Evolutionary conservation across 768 basidiomycete species (phyloP).

Genomic region (Kwoniella heveanensis): DNA sequence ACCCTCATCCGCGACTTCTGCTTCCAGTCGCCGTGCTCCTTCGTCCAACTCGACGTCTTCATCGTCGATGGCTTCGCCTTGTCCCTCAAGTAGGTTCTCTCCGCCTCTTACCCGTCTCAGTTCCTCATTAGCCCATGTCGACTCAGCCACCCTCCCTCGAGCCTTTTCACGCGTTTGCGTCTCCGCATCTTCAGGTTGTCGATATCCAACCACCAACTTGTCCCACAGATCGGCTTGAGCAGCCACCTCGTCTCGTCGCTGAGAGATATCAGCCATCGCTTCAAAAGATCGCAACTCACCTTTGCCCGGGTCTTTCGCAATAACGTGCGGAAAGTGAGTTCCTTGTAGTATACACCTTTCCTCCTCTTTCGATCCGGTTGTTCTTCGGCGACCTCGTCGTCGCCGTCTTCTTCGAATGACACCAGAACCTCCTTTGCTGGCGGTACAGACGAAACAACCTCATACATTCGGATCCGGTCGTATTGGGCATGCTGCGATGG

Average conservation of each 20-base stretch:
- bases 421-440: slow-evolving; percentile 42
- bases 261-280: slow-evolving; percentile 1
- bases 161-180: slow-evolving; percentile 22
- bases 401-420: slow-evolving; percentile 36
- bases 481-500: slow-evolving; percentile 33
- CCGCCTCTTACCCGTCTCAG: slow-evolving; percentile 31
- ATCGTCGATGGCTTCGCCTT: slow-evolving; percentile 49
- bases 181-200: slow-evolving; percentile 22
- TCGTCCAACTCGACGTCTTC: slow-evolving; percentile 28
- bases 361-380: slow-evolving; percentile 23
- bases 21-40: slow-evolving; percentile 24
- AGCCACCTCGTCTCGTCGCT: slow-evolving; percentile 28
- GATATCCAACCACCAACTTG: slow-evolving; percentile 34
- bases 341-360: slow-evolving; percentile 39
- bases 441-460: slow-evolving; percentile 35
- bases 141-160: slow-evolving; percentile 33
- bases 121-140: slow-evolving; percentile 36
- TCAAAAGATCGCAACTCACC: slow-evolving; percentile 20
- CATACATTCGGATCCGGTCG: slow-evolving; percentile 44
- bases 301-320: slow-evolving; percentile 38
- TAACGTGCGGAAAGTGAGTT: slow-evolving; percentile 33
- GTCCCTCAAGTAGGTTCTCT: slow-evolving; percentile 33
- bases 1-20: slow-evolving; percentile 16
- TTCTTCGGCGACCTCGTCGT: slow-evolving; percentile 1
- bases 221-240: slow-evolving; percentile 30